Base-by-base conservation (phyloP, 75 land plant genomes). In the Ceratopteris richardii region DNA sequence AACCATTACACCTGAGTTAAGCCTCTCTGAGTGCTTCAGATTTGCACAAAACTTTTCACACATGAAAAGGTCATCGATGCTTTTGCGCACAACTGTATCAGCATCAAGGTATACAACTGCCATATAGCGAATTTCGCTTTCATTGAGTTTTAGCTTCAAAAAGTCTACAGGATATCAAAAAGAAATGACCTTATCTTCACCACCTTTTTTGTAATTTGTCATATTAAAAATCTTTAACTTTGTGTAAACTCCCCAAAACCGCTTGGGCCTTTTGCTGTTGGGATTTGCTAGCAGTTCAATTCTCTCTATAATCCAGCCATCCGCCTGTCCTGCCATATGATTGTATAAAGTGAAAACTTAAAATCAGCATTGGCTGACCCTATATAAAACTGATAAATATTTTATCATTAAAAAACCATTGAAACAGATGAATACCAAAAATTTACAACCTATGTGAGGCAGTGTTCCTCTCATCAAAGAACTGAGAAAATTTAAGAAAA, bases 191-290 rank as follows among this genome's bases (percentile, higher is more conserved):
- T n/a, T n/a, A n/a, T n/a, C n/a, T n/a, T n/a, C n/a, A n/a, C n/a
- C 69, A 89, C 95, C 99, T 76, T 90, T 90, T 58, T 78, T 75
- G 61, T 95, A 95, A 39, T 75, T 64, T 40, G 92, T 90, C 91
- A 95, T 77, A 72, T 90, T 90, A 62, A 95, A 95, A 56, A 95
- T 95, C 56, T 90, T 95, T 9, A 95, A 66, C 74, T 95, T 95
- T n/a, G 99, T 95, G 65, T 95, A 95, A 24, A 95, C 99, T 44
- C 99, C 99, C 99, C 99, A 95, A 67, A 95, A 95, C 40, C 99
- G 77, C 58, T 71, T 74, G 28, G 99, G 99, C n/a, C 96, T 73
- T 1, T 83, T 70, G 52, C 62, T 71, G 65, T 95, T 95, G 20
- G 99, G 99, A 66, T 95, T 95, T 10, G 82, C 82, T 55, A 95